These are phyloP conservation scores for Picochlorum sp. DNA, from an alignment of 139 green algal species.

Conservation along the genomic window DNA sequence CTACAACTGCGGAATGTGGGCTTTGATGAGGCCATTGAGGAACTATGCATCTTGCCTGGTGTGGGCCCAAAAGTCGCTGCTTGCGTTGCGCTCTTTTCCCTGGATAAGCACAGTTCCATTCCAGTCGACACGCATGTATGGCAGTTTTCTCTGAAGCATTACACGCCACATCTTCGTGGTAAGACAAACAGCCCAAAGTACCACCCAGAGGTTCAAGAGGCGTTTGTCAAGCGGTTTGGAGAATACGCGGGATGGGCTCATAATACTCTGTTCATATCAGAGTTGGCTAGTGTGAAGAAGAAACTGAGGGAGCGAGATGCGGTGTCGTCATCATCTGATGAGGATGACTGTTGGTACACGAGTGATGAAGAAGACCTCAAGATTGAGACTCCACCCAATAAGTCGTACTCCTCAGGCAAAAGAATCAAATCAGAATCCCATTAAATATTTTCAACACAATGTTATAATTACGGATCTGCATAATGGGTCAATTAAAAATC, in stretches of 20 bases:
- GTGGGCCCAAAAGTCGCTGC: slow-evolving; percentile 91
- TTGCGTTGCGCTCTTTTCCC: slow-evolving; percentile 84
- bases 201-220: slow-evolving; percentile 39
- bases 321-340: background rate
- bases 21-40: slow-evolving; percentile 56
- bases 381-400: background rate
- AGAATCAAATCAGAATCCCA: no score
- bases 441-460: background rate
- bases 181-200: slow-evolving; percentile 66
- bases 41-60: slow-evolving; percentile 69
- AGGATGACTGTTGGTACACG: background rate
- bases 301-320: slow-evolving; percentile 7
- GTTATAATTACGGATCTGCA: background rate
- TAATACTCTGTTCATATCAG: slow-evolving; percentile 83
- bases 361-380: background rate
- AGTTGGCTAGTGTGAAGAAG: slow-evolving; percentile 57
- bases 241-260: slow-evolving; percentile 82
- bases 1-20: slow-evolving; percentile 40
- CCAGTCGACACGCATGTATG: slow-evolving; percentile 98
- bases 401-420: background rate
- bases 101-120: slow-evolving; percentile 70
- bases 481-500: slow-evolving; percentile 23
- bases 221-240: slow-evolving; percentile 70
- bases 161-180: slow-evolving; percentile 56
- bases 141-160: slow-evolving; percentile 65